Evolutionary conservation across 169 alveolate genomes (phyloP), one percentile per base, ranked within the genome.

Genomic region (Besnoitia besnoiti): DNA sequence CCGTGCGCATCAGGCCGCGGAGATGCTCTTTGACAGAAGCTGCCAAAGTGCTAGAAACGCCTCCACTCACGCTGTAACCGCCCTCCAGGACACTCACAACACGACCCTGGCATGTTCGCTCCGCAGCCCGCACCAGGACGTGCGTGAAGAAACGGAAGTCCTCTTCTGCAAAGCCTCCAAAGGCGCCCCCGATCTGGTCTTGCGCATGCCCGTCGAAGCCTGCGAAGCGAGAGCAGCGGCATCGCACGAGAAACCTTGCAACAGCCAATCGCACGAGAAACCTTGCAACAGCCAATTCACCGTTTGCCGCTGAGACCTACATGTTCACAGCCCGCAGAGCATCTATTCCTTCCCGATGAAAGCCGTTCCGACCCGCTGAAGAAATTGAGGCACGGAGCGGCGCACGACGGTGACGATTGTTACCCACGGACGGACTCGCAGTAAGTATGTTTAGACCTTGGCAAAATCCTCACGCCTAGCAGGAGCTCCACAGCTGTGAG

Each of bases 161-260:
- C 73, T 97, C 97, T 91, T 98, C 99, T 35, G 97, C 97, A 75
- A 97, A 96, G 55, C 95, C 95, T 10, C 97, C 96, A 84, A 97
- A 96, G 40, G 99, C 99, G 49, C 97, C 97, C 46, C 98, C 98
- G 14, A 98, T 97, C 80, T 96, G 93, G 92, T 99, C 99, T 47
- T 97, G 94, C 95, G 96, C 97, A 94, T 98, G 99, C 0, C 99
- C 99, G 95, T 99, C 99, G 95, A 99, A 99, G 24, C 99, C 99
- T 50, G 85, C 47, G 42, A 99, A 99, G n/a, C 99, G 96, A 49
- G 98, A 95, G 80, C 98, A 97, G 27, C 98, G n/a, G 12, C 21
- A 10, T 50, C 62, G 19, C 62, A 14, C 10, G 30, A 50, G 30
- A 50, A 19, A 50, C 19, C 30, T 19, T 50, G 62, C 62, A 50